A percentile compares a stretch with the other conserved stretches of the same genome.
Conservation (phyloP, 805 yeast species). For the Pichia rugopelliculosa region DNA sequence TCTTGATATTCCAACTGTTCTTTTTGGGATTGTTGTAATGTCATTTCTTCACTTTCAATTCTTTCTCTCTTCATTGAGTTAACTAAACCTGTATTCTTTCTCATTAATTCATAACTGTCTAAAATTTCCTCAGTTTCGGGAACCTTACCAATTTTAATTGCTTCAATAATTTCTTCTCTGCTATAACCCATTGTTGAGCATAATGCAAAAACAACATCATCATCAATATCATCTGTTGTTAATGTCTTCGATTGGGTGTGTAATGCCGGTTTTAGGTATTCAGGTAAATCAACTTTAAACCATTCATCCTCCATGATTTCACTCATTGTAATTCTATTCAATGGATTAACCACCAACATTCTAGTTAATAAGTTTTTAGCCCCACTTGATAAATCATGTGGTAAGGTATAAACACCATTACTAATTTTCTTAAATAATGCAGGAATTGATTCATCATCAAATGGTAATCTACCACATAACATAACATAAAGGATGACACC, state of each 20-base stretch:
- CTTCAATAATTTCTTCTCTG: slow-evolving; percentile 70
- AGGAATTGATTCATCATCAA: slow-evolving; percentile 94
- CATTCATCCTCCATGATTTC: slow-evolving; percentile 92
- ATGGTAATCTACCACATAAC: slow-evolving; percentile 93
- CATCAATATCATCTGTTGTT: slow-evolving; percentile 47
- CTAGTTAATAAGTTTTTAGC: slow-evolving; percentile 75
- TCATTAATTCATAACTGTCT: slow-evolving; percentile 78
- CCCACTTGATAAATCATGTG: slow-evolving; percentile 78
- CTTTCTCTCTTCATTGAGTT: slow-evolving; percentile 48
- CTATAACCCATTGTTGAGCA: slow-evolving; percentile 85
- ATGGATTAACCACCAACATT: slow-evolving; percentile 92
- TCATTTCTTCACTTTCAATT: slow-evolving; percentile 1
- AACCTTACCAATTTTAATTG: slow-evolving; percentile 35
- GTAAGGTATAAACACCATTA: slow-evolving; percentile 87
- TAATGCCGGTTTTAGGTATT: slow-evolving; percentile 63
- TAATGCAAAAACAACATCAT: slow-evolving; percentile 66
- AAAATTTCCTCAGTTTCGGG: slow-evolving; percentile 65
- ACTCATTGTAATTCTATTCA: slow-evolving; percentile 86
- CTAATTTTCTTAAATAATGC: slow-evolving; percentile 87
- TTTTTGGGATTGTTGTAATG: slow-evolving; percentile 3
- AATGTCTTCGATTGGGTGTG: slow-evolving; percentile 26
- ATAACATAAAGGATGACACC: slow-evolving; percentile 93
- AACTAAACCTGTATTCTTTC: slow-evolving; percentile 67
- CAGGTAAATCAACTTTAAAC: slow-evolving; percentile 78
- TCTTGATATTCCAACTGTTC: slow-evolving; percentile 10